A percentile compares a stretch with the other conserved stretches of the same genome.
phyloP scores from a whole-genome alignment of 176 grass and related monocot genomes.

The Oryza glumipatula region DNA sequence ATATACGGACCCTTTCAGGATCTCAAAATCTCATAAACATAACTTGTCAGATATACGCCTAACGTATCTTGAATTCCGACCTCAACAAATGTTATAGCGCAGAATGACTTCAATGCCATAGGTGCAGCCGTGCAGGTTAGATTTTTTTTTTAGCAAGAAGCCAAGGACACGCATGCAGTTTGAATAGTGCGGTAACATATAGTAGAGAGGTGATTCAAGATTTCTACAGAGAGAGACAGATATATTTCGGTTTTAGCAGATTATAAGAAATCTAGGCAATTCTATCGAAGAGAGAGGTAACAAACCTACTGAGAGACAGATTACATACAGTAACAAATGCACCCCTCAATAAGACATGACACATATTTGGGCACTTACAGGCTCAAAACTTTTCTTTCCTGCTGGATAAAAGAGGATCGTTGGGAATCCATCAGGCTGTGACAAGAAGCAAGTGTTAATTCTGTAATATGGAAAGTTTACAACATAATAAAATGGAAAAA shows the following conservation, averaged over 20 bases:
- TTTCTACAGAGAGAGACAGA: background rate
- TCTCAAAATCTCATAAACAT: background rate
- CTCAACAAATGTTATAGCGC: background rate
- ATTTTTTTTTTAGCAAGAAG: background rate
- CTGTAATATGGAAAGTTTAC: constrained; percentile 10
- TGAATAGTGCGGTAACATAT: background rate
- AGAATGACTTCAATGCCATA: background rate
- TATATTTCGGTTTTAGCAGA: background rate
- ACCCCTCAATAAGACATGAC: background rate
- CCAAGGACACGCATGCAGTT: background rate
- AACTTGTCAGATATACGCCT: background rate
- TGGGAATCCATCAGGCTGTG: constrained; percentile 87
- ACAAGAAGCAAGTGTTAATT: constrained; percentile 33
- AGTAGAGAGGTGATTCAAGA: no score
- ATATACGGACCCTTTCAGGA: constrained; percentile 9
- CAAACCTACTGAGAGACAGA: background rate
- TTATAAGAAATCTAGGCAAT: background rate
- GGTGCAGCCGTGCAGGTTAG: background rate
- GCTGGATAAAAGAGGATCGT: constrained; percentile 95
- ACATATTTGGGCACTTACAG: constrained; percentile 57
- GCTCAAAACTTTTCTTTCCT: constrained; percentile 94
- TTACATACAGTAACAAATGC: background rate
- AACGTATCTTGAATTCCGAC: background rate
- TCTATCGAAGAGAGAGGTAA: background rate
- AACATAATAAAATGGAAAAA: background rate